Conservation (phyloP, 768 basidiomycete species). For the Suillus decipiens region DNA sequence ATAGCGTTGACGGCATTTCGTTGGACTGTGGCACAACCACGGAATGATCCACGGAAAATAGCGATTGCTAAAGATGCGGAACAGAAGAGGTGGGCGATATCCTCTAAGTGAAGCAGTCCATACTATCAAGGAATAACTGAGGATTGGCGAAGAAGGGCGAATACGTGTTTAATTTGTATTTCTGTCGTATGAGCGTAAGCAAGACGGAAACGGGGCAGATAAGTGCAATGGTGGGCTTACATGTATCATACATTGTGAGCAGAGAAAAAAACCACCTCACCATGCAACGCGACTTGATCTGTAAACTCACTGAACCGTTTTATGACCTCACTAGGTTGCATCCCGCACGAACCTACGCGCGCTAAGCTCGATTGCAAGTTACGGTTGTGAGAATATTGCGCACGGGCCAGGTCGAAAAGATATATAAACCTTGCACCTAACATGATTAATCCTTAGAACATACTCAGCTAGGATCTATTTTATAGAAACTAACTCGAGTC, state of each 20-base stretch:
- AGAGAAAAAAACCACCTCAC: neutral
- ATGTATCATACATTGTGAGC: neutral
- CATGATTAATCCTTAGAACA: constrained; percentile 53
- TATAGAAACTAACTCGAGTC: constrained; percentile 80
- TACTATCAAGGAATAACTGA: no score
- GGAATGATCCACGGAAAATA: neutral
- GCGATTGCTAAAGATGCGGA: neutral
- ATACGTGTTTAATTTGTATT: neutral
- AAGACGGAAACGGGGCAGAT: neutral
- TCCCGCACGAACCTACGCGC: no score
- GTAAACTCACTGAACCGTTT: neutral
- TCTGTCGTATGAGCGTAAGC: neutral
- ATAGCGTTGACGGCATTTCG: neutral
- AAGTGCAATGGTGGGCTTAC: neutral
- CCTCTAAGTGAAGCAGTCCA: neutral
- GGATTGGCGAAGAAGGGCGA: no score
- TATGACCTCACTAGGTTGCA: no score
- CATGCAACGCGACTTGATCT: neutral
- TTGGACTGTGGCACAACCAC: neutral
- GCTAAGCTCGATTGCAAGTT: no score
- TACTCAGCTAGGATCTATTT: constrained; percentile 80
- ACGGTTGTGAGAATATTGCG: constrained; percentile 10
- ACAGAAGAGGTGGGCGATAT: neutral
- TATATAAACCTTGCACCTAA: constrained; percentile 34
- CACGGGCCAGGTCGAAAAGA: constrained; percentile 36